phyloP scores from a whole-genome alignment of 2,329 filamentous ascomycete species.

The Chaetomiaceae sp. region DNA sequence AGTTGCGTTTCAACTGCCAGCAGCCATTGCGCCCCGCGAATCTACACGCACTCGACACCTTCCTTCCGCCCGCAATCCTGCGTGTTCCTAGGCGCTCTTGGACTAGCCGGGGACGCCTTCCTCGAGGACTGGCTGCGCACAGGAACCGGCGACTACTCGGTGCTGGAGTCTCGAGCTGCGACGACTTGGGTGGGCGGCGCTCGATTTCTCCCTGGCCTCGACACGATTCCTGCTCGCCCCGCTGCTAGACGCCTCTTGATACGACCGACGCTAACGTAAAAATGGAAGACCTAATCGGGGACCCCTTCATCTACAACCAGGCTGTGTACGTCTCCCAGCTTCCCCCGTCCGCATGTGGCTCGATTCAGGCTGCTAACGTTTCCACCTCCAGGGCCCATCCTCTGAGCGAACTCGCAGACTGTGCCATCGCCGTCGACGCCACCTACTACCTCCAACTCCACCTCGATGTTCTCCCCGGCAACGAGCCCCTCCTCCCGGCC shows the following conservation, averaged over 20 bases:
- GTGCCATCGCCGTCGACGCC: constrained; percentile 80
- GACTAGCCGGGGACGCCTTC: constrained; percentile 1
- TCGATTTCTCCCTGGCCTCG: background rate
- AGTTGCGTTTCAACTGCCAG: background rate
- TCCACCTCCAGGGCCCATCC: constrained; percentile 47
- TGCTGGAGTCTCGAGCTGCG: background rate
- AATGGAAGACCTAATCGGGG: constrained; percentile 22
- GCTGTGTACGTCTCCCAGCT: constrained; percentile 15
- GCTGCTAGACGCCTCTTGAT: background rate
- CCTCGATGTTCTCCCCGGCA: constrained; percentile 63
- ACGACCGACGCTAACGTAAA: constrained; percentile 13
- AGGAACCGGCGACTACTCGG: constrained; percentile 4
- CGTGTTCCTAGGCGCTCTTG: background rate
- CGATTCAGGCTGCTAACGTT: constrained; percentile 13
- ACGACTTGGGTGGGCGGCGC: background rate
- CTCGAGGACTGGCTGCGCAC: background rate
- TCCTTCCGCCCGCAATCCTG: background rate
- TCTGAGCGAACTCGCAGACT: constrained; percentile 67
- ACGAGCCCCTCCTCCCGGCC: constrained; percentile 85
- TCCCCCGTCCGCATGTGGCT: background rate
- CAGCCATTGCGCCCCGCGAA: background rate
- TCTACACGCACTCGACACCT: background rate
- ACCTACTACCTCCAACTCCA: constrained; percentile 81
- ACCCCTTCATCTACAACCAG: constrained; percentile 19
- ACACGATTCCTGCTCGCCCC: background rate